phyloP scores from a whole-genome alignment of 1,139 yeast species.

The Yamadazyma oceani region DNA sequence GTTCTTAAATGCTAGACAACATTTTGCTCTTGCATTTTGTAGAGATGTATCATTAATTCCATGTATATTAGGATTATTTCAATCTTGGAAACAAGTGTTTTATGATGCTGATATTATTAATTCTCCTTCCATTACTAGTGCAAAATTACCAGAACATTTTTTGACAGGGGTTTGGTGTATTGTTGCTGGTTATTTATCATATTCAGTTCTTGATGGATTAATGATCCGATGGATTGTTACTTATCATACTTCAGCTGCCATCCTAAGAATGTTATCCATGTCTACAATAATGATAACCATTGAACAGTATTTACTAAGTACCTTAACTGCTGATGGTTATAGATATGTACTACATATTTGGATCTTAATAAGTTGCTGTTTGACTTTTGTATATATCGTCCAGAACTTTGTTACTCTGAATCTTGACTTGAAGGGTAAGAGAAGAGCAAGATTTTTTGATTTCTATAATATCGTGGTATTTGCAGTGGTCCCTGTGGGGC shows the following conservation, averaged over 20 bases:
- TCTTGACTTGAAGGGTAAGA: constrained; percentile 52
- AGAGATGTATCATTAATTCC: constrained; percentile 73
- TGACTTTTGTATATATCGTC: constrained; percentile 79
- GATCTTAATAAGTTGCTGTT: constrained; percentile 82
- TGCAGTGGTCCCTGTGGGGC: constrained; percentile 95
- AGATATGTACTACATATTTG: constrained; percentile 80
- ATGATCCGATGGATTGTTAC: constrained; percentile 94
- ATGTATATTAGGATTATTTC: constrained; percentile 54
- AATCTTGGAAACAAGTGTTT: constrained; percentile 51
- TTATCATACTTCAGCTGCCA: constrained; percentile 85
- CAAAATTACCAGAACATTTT: constrained; percentile 68
- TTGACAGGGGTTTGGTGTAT: constrained; percentile 79
- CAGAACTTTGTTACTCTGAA: constrained; percentile 91
- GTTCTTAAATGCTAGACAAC: constrained; percentile 73
- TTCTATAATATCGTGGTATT: constrained; percentile 85
- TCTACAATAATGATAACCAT: constrained; percentile 69
- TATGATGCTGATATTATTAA: constrained; percentile 21
- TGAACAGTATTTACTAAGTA: constrained; percentile 65
- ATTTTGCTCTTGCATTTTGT: constrained; percentile 68
- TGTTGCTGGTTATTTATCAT: constrained; percentile 82
- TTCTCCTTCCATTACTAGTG: constrained; percentile 36
- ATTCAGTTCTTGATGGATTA: constrained; percentile 81
- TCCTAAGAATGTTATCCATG: constrained; percentile 80
- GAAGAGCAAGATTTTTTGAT: constrained; percentile 64
- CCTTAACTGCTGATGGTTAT: constrained; percentile 52